Percentiles rank a stretch among this genome's conserved stretches.
Conservation (phyloP, 768 basidiomycete species). For the Psilocybe cubensis region DNA sequence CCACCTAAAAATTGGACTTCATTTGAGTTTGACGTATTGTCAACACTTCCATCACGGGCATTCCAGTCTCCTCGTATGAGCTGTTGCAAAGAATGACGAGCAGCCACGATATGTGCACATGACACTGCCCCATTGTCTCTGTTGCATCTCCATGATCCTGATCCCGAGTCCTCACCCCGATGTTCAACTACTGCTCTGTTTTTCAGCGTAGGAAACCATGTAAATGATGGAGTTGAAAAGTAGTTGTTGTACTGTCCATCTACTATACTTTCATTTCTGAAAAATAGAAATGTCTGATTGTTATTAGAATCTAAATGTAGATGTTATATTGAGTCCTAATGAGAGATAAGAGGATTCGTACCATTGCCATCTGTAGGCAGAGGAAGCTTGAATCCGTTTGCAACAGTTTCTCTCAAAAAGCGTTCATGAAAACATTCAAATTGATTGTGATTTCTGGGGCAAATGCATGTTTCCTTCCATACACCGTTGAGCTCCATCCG, state of each 20-base stretch:
- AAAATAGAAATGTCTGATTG: conserved; percentile 7
- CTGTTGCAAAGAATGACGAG: conserved; percentile 7
- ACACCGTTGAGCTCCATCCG: not conserved
- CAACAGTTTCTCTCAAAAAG: conserved; percentile 3
- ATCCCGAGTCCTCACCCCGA: conserved; percentile 1
- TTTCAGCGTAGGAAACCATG: not conserved
- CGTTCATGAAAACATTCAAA: conserved; percentile 5
- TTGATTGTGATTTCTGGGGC: not conserved
- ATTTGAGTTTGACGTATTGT: not conserved
- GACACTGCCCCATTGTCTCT: not conserved
- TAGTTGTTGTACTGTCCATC: not conserved
- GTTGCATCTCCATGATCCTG: conserved; percentile 10
- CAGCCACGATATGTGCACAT: conserved; percentile 3
- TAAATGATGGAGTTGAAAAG: conserved; percentile 4
- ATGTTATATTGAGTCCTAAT: not conserved
- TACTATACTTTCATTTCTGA: not conserved
- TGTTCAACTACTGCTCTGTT: conserved; percentile 11
- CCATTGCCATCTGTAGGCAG: not conserved
- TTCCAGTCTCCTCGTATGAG: conserved; percentile 1
- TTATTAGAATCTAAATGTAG: not conserved
- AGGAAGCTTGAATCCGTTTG: not conserved
- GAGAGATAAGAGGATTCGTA: not conserved
- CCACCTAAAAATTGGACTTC: too few relatives aligned
- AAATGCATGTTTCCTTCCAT: not conserved
- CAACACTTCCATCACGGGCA: conserved; percentile 2